Evolutionary conservation across 768 basidiomycete genomes (phyloP).

Genomic region (Boletus subcaerulescens): DNA sequence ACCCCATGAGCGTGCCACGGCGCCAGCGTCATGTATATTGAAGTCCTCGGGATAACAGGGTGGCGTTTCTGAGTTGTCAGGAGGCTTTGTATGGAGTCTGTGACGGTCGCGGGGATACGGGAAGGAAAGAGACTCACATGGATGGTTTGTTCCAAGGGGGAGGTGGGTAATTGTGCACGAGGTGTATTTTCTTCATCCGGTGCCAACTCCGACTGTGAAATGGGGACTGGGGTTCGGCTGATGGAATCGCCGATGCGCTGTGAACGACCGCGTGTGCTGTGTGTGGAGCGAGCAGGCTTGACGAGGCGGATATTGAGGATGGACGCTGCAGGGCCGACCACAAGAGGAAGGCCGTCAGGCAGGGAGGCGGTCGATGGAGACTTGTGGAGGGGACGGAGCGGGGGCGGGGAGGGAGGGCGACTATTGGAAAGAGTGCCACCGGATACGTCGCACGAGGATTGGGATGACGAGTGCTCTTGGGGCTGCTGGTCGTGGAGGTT

Average conservation of each 20-base stretch:
- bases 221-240: not conserved
- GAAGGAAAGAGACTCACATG: conserved; percentile 14
- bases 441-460: conserved; percentile 35
- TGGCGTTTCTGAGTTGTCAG: conserved; percentile 10
- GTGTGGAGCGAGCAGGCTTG: conserved; percentile 4
- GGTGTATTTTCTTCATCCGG: conserved; percentile 2
- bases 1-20: conserved; percentile 34
- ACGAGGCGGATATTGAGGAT: conserved; percentile 29
- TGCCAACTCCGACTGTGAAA: not conserved
- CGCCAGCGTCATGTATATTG: conserved; percentile 29
- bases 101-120: conserved; percentile 2
- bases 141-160: conserved; percentile 1
- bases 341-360: conserved; percentile 8
- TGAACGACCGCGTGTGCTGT: conserved; percentile 23
- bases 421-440: conserved; percentile 25
- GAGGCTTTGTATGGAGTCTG: conserved; percentile 12
- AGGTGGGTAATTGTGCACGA: not conserved
- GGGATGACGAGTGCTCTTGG: conserved; percentile 24
- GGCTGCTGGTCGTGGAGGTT: conserved; percentile 39
- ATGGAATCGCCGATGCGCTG: conserved; percentile 15
- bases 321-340: not conserved
- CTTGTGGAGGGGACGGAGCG: conserved; percentile 18
- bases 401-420: conserved; percentile 21
- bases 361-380: conserved; percentile 24
- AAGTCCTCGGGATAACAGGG: conserved; percentile 25